Evolutionary conservation across 192 early-diverging fungal species (phyloP), one percentile per base, ranked within the genome.

Genomic region (Backusella australiensis): DNA sequence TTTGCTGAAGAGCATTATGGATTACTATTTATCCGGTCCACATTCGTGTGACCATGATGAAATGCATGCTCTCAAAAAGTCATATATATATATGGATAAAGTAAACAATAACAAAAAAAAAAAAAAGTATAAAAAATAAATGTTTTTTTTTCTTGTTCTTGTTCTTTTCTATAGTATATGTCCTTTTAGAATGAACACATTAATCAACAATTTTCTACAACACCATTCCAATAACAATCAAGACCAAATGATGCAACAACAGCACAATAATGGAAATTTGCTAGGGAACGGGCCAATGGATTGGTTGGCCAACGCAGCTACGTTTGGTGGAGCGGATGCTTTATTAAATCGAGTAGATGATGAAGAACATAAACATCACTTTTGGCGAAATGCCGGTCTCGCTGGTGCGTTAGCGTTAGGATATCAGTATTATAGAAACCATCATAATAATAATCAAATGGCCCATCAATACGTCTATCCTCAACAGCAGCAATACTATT

Each of bases 321-420:
- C 68, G 6, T 39, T 69, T 19, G 68, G 35, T 23, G 68, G 68
- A 38, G 9, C 68, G 19, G 68, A 38, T 23, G 7, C 35, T 8
- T 26, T 69, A 69, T 39, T 69, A 69, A 69, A 69, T 21, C n/a
- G n/a, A 39, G 2, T 29, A 3, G 68, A 69, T 23, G 68, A 21
- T 12, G 68, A 69, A 23, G 38, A 69, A 9, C n/a, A 69, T 12
- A 35, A 69, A 8, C 19, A 36, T n/a, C 68, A 69, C 36, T 69
- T 69, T 35, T 69, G 68, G 68, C 34, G 68, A 23, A 69, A 69
- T 14, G 68, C 68, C 12, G 68, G 68, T 3, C 19, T 69, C 21
- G 68, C 68, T 12, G 68, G 68, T 39, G 68, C 68, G 1, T 11
- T 69, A 69, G 68, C 68, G 15, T 41, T 69, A 14, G 68, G 68